These are phyloP conservation scores for Pichia sp. DNA, from an alignment of 1,139 yeast genomes.

Conservation along the genomic window DNA sequence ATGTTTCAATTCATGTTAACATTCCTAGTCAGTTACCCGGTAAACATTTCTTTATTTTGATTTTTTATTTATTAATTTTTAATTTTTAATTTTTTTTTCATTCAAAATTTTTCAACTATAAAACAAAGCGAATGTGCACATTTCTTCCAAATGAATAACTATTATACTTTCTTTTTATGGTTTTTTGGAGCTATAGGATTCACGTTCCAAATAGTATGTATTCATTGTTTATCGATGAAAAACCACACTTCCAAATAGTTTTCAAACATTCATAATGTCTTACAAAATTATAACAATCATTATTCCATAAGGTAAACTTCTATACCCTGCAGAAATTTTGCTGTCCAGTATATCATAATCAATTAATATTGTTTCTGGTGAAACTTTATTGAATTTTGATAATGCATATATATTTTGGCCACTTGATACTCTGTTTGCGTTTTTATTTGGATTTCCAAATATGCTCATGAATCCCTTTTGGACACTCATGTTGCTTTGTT, in stretches of 20 bases:
- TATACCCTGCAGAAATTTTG: conserved; percentile 8
- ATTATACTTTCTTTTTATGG: no score
- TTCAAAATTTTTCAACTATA: no score
- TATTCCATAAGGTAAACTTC: neutral
- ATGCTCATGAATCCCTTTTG: conserved; percentile 38
- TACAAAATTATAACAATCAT: no score
- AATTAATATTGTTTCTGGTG: conserved; percentile 8
- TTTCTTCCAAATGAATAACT: no score
- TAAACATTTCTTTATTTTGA: neutral
- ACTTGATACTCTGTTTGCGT: conserved; percentile 32
- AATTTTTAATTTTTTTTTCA: no score
- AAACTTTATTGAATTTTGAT: conserved; percentile 1
- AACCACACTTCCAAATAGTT: no score
- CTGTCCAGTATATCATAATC: conserved; percentile 9
- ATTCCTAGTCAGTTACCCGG: neutral
- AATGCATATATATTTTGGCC: conserved; percentile 4
- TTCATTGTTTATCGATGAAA: no score
- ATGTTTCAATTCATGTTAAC: neutral
- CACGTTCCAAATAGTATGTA: no score
- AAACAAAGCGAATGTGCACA: no score
- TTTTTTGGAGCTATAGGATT: no score
- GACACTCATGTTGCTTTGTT: conserved; percentile 39
- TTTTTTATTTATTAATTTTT: no score
- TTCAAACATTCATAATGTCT: no score
- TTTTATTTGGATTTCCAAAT: conserved; percentile 18